Base-by-base conservation (phyloP, 78 protist species). In the Dictyostelium citrinum region DNA sequence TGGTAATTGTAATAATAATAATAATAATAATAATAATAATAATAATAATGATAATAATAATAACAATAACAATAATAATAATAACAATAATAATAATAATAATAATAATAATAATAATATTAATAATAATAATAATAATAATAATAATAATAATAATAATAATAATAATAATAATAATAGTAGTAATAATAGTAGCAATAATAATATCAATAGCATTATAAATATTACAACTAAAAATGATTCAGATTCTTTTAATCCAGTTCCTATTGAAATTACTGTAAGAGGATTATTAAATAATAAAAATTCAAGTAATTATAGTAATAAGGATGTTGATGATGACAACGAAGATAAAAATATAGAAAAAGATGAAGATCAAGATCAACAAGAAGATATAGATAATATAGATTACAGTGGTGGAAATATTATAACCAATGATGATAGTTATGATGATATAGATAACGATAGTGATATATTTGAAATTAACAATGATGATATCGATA, bases 251-350 rank as follows among this genome's bases (percentile, higher is more conserved):
- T 24, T 39, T 14, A 41, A 46, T 35, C 84, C 84, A 55, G 81
- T 45, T 29, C 93, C 93, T 20, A 27, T 88, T 16, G 93, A 88
- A 39, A 78, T 88, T 46, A 88, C 93, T 31, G 37, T 88, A 22
- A 78, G 85, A 55, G 85, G 85, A 3, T n/a, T 39, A 81, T 58
- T 37, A 58, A 80, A 31, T 22, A 80, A 35, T 60, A 33, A 33
- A 17, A 60, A 10, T 24, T 11, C 5, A 11, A 0, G 33, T 24
- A 64, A 27, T 24, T 0, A 64, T 24, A 64, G 72, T 11, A 29
- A 27, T 24, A 75, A 41, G 0, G 39, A 41, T 24, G 9, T 1
- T n/a, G 20, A 17, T 17, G 10, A 17, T 29, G 51, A 35, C 5
- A 5, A 20, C 1, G 24, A 24, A 29, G 49, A 71, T 24, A 71